Base-by-base conservation (phyloP, 2,329 filamentous ascomycete species). In the Neofusicoccum laricinum region DNA sequence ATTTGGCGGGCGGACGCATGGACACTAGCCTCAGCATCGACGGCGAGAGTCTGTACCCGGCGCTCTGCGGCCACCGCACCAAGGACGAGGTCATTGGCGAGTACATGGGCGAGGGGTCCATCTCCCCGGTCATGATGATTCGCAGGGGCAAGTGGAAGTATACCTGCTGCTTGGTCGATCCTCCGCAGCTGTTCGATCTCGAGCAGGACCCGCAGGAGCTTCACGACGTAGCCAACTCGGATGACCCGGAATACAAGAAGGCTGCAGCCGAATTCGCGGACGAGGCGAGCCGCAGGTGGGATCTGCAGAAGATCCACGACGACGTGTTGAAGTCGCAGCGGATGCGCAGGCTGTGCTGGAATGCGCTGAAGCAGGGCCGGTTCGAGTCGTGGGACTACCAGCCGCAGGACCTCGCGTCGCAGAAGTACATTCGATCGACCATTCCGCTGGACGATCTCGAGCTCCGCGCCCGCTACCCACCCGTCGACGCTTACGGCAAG, bases 61-160 rank as follows among this genome's bases (percentile, higher is more conserved):
- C 94, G 72, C 83, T 96, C 38, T 81, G 88, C 70, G 87, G 86
- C 58, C 77, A 64, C 61, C 34, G 34, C 25, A 70, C 73, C 61
- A 69, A 72, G 38, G 93, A 97, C 75, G 95, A 91, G 11, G 93
- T 95, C n/a, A 90, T 94, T 71, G 93, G 92, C 66, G 93, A 97
- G 80, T 97, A 97, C 80, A 96, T 94, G 73, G 93, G 92, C 57
- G 93, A 97, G 78, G 93, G 93, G 53, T 97, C 93, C 1, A 84
- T 96, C 64, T 88, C 90, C 4, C 93, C 93, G 1, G 86, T 96
- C 64, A 92, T 96, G 84, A 97, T 97, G 93, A 97, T 97, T 73
- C 88, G 91, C 65, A 89, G 92, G 63, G 92, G 92, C 8, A 84
- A 85, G 51, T 97, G 92, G 92, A 97, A 97, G 82, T 97, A 93